These are phyloP conservation scores for Ophiocordyceps camponoti-rufipedis DNA, from an alignment of 2,329 filamentous ascomycete genomes.

Conservation along the genomic window DNA sequence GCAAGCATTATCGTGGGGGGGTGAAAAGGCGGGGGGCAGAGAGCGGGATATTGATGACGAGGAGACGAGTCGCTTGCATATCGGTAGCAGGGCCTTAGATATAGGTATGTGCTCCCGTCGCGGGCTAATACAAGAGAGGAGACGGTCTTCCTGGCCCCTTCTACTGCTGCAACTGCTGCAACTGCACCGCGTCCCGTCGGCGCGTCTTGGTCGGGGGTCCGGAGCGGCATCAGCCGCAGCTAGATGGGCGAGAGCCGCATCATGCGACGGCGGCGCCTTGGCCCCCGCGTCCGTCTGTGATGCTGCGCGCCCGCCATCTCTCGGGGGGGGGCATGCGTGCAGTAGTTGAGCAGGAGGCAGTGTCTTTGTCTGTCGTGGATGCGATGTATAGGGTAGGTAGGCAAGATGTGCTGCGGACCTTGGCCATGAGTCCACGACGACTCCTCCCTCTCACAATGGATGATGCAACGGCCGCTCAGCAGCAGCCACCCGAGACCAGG, in stretches of 20 bases:
- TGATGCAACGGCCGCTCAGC: too few species aligned
- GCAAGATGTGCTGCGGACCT: too few species aligned
- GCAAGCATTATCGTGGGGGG: too few species aligned
- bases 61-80: background rate
- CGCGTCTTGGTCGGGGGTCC: background rate
- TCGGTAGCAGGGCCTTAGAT: background rate
- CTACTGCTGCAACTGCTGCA: background rate
- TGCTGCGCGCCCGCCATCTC: background rate
- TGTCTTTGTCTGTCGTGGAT: background rate
- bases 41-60: background rate
- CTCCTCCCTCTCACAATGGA: too few species aligned
- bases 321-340: background rate
- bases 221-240: background rate
- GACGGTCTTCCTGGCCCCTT: too few species aligned
- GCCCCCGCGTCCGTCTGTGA: background rate
- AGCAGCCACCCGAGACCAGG: background rate
- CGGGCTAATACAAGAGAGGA: too few species aligned
- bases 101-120: background rate
- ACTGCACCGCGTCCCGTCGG: background rate
- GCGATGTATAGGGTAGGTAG: background rate
- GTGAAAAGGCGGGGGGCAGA: too few species aligned
- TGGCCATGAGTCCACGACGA: too few species aligned
- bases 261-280: background rate
- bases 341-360: background rate
- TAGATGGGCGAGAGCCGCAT: background rate